Evolutionary conservation across 2,329 filamentous ascomycete species (phyloP).

Genomic region (Rhinocladiella mackenziei): DNA sequence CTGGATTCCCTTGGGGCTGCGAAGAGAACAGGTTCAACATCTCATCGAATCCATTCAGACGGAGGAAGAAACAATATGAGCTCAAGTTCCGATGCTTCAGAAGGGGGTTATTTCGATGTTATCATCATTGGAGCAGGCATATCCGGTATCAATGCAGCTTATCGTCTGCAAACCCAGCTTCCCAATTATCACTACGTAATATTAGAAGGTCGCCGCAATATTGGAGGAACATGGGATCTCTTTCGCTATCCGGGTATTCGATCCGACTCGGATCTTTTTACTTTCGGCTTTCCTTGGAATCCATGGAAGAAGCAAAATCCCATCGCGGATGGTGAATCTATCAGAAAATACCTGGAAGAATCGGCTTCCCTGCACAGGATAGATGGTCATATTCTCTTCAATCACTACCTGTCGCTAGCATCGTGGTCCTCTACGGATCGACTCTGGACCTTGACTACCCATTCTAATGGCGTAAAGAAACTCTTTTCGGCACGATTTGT

Average conservation of each 20-base stretch:
- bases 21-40: too few relatives aligned
- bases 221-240: slow-evolving; percentile 75
- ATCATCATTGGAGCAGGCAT: slow-evolving; percentile 69
- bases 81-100: not conserved
- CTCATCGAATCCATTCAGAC: too few relatives aligned
- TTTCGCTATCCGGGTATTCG: slow-evolving; percentile 67
- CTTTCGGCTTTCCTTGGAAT: slow-evolving; percentile 64
- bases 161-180: slow-evolving; percentile 59
- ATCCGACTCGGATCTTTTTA: slow-evolving; percentile 59
- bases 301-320: slow-evolving; percentile 57
- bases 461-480: slow-evolving; percentile 39
- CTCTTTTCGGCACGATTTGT: slow-evolving; percentile 42
- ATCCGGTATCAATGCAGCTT: slow-evolving; percentile 69
- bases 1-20: too few relatives aligned
- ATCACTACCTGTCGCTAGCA: slow-evolving; percentile 47
- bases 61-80: not conserved
- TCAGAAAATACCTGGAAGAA: slow-evolving; percentile 51
- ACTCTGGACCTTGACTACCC: slow-evolving; percentile 44
- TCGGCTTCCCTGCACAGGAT: slow-evolving; percentile 52
- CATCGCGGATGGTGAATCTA: slow-evolving; percentile 51
- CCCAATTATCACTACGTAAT: slow-evolving; percentile 59
- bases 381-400: slow-evolving; percentile 51
- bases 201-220: slow-evolving; percentile 59
- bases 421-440: slow-evolving; percentile 48
- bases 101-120: slow-evolving; percentile 42